Conservation (phyloP, 306 rosid species). For the Alnus glutinosa region DNA sequence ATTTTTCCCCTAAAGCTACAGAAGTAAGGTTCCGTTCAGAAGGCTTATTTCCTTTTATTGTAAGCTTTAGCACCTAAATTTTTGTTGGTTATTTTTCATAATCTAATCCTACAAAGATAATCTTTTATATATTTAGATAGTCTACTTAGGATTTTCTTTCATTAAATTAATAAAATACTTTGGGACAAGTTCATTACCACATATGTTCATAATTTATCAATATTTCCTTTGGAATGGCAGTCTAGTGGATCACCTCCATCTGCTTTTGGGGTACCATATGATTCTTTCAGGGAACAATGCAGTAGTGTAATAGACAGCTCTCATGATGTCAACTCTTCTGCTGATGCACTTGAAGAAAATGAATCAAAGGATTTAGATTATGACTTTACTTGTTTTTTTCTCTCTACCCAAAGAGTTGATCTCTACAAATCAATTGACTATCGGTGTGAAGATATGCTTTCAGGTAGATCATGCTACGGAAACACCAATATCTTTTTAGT, state of each 20-base stretch:
- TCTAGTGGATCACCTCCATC: slow-evolving; percentile 98
- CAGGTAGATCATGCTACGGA: slow-evolving; percentile 48
- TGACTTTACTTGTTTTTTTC: slow-evolving; percentile 80
- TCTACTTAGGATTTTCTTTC: slow-evolving; percentile 16
- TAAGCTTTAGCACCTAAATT: neutral
- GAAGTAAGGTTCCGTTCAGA: neutral
- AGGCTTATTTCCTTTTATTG: neutral
- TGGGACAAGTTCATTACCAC: slow-evolving; percentile 17
- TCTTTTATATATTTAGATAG: slow-evolving; percentile 2
- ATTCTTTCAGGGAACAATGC: slow-evolving; percentile 68
- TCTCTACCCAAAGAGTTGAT: slow-evolving; percentile 70
- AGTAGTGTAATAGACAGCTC: slow-evolving; percentile 42
- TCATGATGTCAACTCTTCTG: slow-evolving; percentile 34
- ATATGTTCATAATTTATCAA: slow-evolving; percentile 26
- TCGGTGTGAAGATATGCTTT: slow-evolving; percentile 91
- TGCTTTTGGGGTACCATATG: slow-evolving; percentile 81
- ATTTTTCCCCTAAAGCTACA: slow-evolving; percentile 14
- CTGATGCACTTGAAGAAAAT: slow-evolving; percentile 39
- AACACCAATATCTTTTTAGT: slow-evolving; percentile 12
- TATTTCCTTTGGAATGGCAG: slow-evolving; percentile 64
- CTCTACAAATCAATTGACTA: slow-evolving; percentile 74
- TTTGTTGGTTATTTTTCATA: neutral
- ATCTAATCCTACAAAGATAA: slow-evolving; percentile 1
- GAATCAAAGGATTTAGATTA: slow-evolving; percentile 65
- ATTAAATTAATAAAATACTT: slow-evolving; percentile 18